Conservation (phyloP, 2,329 filamentous ascomycete species). For the Neofusicoccum ribis region DNA sequence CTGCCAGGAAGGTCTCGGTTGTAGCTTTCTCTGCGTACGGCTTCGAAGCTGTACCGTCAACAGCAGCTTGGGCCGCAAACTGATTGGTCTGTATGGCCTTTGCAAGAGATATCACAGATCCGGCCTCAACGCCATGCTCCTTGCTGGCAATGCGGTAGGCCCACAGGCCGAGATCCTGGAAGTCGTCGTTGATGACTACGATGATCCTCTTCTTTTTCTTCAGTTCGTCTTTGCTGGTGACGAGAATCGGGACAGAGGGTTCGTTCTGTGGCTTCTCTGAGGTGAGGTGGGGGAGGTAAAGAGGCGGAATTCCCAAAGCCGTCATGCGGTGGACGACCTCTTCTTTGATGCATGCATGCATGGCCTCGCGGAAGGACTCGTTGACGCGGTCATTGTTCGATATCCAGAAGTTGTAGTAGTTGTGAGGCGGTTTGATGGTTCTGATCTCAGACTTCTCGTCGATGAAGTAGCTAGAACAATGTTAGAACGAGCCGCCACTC, state of each 20-base stretch:
- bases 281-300: constrained; percentile 62
- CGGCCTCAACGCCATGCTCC: constrained; percentile 65
- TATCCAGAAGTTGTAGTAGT: constrained; percentile 73
- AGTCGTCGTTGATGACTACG: constrained; percentile 70
- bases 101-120: constrained; percentile 69
- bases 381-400: constrained; percentile 77
- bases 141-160: constrained; percentile 68
- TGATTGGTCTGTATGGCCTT: constrained; percentile 37
- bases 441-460: constrained; percentile 75
- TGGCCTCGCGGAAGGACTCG: constrained; percentile 65
- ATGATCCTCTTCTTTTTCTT: constrained; percentile 62
- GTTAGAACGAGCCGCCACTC: not conserved
- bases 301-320: constrained; percentile 58
- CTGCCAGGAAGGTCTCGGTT: no score
- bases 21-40: not conserved
- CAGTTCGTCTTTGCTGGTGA: constrained; percentile 55
- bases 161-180: constrained; percentile 72
- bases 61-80: not conserved
- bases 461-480: constrained; percentile 67
- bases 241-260: constrained; percentile 70
- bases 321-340: constrained; percentile 65
- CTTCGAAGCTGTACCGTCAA: not conserved
- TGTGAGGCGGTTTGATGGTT: constrained; percentile 64
- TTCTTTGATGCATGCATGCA: constrained; percentile 67
- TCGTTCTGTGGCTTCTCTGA: constrained; percentile 39